Evolutionary conservation across 805 yeast genomes (phyloP).

Genomic region (Myxozyma melibiosi): DNA sequence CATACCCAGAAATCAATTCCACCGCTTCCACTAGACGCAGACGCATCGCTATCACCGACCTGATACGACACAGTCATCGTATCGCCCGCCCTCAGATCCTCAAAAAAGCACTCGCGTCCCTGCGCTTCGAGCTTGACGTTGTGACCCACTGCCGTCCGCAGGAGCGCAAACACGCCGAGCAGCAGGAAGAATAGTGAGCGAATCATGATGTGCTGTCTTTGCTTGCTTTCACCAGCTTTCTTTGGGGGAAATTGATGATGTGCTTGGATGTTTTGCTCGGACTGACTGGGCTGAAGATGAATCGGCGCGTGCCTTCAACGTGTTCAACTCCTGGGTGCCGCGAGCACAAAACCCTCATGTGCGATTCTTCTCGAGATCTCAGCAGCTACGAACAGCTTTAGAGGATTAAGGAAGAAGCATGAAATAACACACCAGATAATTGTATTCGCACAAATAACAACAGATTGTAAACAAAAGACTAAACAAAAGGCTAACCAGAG

Average conservation of each 20-base stretch:
- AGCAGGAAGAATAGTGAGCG: background rate
- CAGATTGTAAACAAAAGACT: background rate
- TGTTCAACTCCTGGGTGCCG: background rate
- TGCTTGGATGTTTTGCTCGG: no score
- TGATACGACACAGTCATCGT: conserved; percentile 87
- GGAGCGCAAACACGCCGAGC: background rate
- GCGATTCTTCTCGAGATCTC: no score
- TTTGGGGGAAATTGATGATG: background rate
- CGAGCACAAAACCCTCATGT: background rate
- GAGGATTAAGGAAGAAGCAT: no score
- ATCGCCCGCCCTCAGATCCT: conserved; percentile 77
- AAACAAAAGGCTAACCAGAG: background rate
- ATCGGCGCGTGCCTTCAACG: background rate
- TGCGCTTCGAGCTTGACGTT: conserved; percentile 34
- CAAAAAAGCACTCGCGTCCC: conserved; percentile 67
- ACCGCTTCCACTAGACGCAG: conserved; percentile 27
- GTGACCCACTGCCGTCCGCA: conserved; percentile 26
- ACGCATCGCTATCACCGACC: conserved; percentile 79
- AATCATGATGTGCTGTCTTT: background rate
- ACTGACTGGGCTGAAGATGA: no score
- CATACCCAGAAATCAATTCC: conserved; percentile 37
- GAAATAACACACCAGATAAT: background rate
- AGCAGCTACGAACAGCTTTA: no score
- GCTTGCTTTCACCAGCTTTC: background rate
- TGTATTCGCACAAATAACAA: background rate